Evolutionary conservation across 805 yeast genomes (phyloP).

Genomic region (Candida wancherniae): DNA sequence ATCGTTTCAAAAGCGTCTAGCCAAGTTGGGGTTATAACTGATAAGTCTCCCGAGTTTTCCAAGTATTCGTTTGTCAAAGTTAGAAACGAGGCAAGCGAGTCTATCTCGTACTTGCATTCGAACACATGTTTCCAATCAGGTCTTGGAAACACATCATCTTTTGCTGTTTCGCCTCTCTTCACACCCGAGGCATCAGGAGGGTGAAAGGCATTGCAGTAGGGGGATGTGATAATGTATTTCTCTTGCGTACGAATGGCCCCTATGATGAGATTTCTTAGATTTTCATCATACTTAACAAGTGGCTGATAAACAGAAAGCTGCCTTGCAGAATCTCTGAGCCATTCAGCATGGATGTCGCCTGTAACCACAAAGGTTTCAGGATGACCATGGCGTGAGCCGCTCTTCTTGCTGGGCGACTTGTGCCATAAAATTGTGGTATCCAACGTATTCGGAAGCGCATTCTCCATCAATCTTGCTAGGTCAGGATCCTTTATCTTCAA

Average conservation of each 20-base stretch:
- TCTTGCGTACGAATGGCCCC: constrained; percentile 87
- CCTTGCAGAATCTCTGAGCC: constrained; percentile 85
- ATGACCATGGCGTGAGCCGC: constrained; percentile 2
- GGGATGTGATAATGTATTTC: constrained; percentile 52
- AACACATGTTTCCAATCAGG: constrained; percentile 72
- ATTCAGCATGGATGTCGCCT: constrained; percentile 91
- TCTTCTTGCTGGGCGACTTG: constrained; percentile 15
- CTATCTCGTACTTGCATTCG: constrained; percentile 88
- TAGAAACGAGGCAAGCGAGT: constrained; percentile 77
- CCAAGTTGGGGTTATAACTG: constrained; percentile 52
- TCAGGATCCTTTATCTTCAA: constrained; percentile 54
- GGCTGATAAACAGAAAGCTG: constrained; percentile 75
- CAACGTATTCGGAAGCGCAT: constrained; percentile 79
- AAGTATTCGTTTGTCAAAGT: constrained; percentile 70
- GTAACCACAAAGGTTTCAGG: constrained; percentile 77
- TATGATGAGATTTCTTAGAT: constrained; percentile 47
- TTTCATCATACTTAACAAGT: constrained; percentile 47
- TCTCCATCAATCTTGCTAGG: constrained; percentile 70
- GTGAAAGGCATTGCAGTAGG: constrained; percentile 90
- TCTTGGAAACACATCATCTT: constrained; percentile 62
- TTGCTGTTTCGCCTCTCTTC: constrained; percentile 45
- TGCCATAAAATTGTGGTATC: constrained; percentile 87
- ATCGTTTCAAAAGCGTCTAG: constrained; percentile 50
- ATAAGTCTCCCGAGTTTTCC: constrained; percentile 46
- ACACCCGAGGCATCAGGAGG: constrained; percentile 61